phyloP scores from a whole-genome alignment of 768 basidiomycete genomes.

The Suillus spraguei region DNA sequence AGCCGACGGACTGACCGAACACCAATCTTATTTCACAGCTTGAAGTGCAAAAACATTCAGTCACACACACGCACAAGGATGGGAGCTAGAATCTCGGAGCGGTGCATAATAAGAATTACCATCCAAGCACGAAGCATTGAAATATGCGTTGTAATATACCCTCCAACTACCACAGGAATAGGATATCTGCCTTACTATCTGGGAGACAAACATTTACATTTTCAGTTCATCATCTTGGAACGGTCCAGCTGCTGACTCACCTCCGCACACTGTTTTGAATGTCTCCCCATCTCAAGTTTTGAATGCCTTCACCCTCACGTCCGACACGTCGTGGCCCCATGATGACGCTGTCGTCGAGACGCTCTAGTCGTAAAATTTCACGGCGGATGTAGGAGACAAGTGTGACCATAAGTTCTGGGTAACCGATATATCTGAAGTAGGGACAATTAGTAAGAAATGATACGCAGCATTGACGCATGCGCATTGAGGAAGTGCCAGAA shows the following conservation, averaged over 20 bases:
- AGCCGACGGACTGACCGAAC: too few species aligned
- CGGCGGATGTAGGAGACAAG: conserved; percentile 70
- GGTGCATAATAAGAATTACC: background rate
- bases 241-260: background rate
- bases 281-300: conserved; percentile 30
- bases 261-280: background rate
- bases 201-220: background rate
- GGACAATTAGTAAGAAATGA: background rate
- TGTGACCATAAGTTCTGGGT: conserved; percentile 74
- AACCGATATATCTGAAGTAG: conserved; percentile 65
- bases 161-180: background rate
- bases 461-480: background rate
- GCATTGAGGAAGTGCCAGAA: background rate
- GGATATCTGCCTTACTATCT: background rate
- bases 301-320: conserved; percentile 34
- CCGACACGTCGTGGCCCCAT: conserved; percentile 36
- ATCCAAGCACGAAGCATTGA: background rate
- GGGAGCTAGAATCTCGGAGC: background rate
- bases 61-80: background rate
- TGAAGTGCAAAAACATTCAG: background rate
- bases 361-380: conserved; percentile 72
- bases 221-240: too few species aligned
- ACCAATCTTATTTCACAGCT: background rate
- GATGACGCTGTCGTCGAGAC: conserved; percentile 43
- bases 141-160: background rate